Conservation (phyloP, 768 basidiomycete species). For the Suillus americanus region DNA sequence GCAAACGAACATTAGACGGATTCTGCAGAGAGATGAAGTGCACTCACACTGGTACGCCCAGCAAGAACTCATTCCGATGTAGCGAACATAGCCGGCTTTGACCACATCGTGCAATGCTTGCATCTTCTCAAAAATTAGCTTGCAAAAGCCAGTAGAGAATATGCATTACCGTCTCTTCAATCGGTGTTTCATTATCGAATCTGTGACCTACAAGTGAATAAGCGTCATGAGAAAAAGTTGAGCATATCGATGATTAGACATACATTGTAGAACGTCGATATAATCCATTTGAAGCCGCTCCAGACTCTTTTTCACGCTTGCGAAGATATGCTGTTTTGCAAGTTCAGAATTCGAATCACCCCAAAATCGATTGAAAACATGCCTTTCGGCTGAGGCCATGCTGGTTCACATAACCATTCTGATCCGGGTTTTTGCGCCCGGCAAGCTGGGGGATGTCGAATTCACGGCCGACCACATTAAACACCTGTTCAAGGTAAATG, state of each 20-base stretch:
- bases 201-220: slow-evolving; percentile 38
- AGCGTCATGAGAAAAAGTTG: not conserved
- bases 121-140: slow-evolving; percentile 29
- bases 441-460: slow-evolving; percentile 13
- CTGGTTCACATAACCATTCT: slow-evolving; percentile 48
- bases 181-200: slow-evolving; percentile 51
- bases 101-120: slow-evolving; percentile 52
- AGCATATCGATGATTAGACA: slow-evolving; percentile 3
- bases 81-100: slow-evolving; percentile 46
- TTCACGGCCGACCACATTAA: slow-evolving; percentile 37
- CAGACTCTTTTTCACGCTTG: slow-evolving; percentile 44
- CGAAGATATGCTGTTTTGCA: slow-evolving; percentile 51
- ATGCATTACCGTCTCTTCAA: slow-evolving; percentile 39
- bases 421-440: slow-evolving; percentile 29
- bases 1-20: not conserved
- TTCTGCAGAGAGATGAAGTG: not conserved
- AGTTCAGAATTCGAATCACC: slow-evolving; percentile 9
- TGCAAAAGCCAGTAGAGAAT: not conserved
- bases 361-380: slow-evolving; percentile 4
- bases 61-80: slow-evolving; percentile 45
- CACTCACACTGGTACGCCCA: slow-evolving; percentile 39
- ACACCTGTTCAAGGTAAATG: slow-evolving; percentile 29
- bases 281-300: slow-evolving; percentile 48
- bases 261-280: slow-evolving; percentile 58
- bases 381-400: slow-evolving; percentile 45